Conservation (phyloP, 106 monocot genomes). For the Gastrodia elata region DNA sequence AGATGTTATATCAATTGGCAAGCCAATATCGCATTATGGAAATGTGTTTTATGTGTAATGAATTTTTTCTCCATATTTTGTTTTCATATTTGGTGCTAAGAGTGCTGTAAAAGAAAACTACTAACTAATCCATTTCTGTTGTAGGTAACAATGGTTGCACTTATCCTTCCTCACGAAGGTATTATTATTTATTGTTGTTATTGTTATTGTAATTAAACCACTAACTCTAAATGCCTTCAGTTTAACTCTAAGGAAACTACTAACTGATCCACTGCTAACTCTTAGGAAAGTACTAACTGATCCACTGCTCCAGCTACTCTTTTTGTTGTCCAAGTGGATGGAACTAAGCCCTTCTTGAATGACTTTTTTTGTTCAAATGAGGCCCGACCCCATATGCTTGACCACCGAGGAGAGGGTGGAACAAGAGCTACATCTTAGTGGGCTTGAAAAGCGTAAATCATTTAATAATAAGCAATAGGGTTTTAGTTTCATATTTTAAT, state of each 20-base stretch:
- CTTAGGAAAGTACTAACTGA: no score
- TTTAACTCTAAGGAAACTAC: no score
- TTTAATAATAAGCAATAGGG: neutral
- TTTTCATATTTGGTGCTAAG: neutral
- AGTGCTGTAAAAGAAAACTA: neutral
- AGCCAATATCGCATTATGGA: neutral
- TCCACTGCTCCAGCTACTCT: no score
- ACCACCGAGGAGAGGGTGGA: no score
- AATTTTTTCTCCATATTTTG: neutral
- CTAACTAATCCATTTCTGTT: neutral
- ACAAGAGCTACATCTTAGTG: neutral
- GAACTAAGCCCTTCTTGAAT: no score
- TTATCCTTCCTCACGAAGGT: constrained; percentile 28
- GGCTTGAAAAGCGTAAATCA: neutral
- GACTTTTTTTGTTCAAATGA: no score
- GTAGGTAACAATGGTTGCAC: constrained; percentile 24
- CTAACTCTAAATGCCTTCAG: no score
- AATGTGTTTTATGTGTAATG: neutral
- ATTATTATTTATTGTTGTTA: neutral
- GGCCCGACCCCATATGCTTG: no score
- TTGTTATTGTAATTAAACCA: no score
- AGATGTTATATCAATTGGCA: neutral
- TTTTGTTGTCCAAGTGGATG: no score
- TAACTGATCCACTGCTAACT: no score
- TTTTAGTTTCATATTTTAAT: neutral